Evolutionary conservation across 768 basidiomycete genomes (phyloP).

Genomic region (Mycena chlorophos): DNA sequence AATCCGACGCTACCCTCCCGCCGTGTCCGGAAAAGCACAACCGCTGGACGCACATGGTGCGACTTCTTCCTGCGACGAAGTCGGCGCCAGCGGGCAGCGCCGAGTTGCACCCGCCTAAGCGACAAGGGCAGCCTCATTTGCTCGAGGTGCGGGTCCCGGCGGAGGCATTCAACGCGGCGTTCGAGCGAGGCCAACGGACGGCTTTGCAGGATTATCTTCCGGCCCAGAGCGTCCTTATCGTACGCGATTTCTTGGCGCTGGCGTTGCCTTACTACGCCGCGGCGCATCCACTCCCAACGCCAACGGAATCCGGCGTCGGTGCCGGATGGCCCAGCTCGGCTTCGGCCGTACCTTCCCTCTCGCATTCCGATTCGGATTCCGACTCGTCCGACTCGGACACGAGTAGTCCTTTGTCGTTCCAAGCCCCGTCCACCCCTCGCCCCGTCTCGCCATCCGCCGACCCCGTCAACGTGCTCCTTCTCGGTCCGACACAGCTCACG

Average conservation of each 20-base stretch:
- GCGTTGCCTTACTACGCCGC: not conserved
- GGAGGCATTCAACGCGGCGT: not conserved
- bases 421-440: not conserved
- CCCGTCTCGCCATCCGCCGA: not conserved
- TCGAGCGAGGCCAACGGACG: not conserved
- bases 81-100: not conserved
- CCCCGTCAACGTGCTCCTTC: not conserved
- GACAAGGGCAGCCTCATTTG: not conserved
- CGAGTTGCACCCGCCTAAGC: not conserved
- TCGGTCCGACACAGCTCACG: not conserved
- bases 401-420: not conserved
- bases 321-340: not conserved
- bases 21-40: slow-evolving; percentile 29
- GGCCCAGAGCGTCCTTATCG: not conserved
- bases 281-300: not conserved
- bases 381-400: not conserved
- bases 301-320: not conserved
- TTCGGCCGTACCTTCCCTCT: not conserved
- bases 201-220: not conserved
- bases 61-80: not conserved
- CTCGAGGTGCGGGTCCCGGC: not conserved
- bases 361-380: not conserved
- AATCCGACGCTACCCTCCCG: slow-evolving; percentile 24
- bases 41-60: not conserved
- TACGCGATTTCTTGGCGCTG: not conserved